Percentiles rank a stretch among this genome's conserved stretches.
Evolutionary conservation across 2,329 filamentous ascomycete species (phyloP).

Genomic region (Botrytis fabae): DNA sequence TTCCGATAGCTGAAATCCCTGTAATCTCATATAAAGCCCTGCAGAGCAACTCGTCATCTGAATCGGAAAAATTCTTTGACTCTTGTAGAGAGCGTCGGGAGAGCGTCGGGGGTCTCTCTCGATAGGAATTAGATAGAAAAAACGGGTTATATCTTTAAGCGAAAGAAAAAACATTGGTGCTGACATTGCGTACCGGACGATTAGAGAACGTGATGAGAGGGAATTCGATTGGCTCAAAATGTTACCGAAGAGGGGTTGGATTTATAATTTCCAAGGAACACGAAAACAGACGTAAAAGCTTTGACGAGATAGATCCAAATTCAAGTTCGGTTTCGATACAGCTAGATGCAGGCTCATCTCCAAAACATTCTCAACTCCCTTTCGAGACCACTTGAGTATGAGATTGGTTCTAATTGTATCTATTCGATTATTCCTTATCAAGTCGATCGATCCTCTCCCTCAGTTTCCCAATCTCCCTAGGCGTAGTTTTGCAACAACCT

Average conservation of each 20-base stretch:
- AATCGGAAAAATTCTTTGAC: background rate
- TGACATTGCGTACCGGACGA: background rate
- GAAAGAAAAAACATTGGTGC: background rate
- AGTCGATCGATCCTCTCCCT: slow-evolving; percentile 34
- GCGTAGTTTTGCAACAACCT: slow-evolving; percentile 49
- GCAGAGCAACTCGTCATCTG: background rate
- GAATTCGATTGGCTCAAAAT: background rate
- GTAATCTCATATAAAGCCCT: background rate
- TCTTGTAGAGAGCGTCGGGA: background rate
- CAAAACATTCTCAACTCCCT: background rate
- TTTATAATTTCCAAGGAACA: background rate
- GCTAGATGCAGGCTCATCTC: background rate
- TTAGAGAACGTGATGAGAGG: background rate
- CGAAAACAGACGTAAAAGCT: background rate
- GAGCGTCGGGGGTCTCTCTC: background rate
- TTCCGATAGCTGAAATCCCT: background rate
- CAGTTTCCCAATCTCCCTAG: slow-evolving; percentile 37
- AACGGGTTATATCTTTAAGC: background rate
- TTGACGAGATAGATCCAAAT: background rate
- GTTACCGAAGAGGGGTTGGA: background rate
- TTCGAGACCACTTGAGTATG: background rate
- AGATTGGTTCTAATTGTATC: background rate
- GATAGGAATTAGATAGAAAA: background rate
- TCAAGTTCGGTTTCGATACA: background rate
- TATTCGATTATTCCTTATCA: slow-evolving; percentile 1